Evolutionary conservation across 176 grass and related monocot species (phyloP), one percentile per base, ranked within the genome.

Genomic region (Guadua angustifolia): DNA sequence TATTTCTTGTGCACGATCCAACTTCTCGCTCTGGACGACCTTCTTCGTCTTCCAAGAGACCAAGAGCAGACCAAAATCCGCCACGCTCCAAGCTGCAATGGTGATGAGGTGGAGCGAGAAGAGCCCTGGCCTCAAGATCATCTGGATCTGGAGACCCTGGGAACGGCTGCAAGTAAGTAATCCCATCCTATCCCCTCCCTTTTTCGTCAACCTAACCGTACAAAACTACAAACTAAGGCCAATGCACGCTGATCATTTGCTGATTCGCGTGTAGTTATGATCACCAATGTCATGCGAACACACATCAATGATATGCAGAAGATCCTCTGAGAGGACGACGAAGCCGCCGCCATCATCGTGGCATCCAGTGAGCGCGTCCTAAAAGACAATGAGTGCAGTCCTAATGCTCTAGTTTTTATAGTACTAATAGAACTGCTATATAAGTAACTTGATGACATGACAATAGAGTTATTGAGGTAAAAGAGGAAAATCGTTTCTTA

Each of bases 101-200:
- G 95, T 93, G 82, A 88, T 88, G 39, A 86, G 93, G 59, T 98
- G 95, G 95, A 84, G 79, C 87, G 91, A 98, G 83, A 98, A 98
- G 95, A 89, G 88, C 62, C 87, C 95, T 3, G 95, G 91, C 4
- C 87, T 98, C 75, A 98, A 98, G 83, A 95, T 98, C 87, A 87
- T 98, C 52, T 98, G 95, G 95, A 66, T 93, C 79, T 98, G 93
- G 1, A 29, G 95, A 95, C 93, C 16, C 81, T 98, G 6, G 93
- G 89, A 52, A 95, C 95, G 12, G 93, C 93, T 42, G 89, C 79
- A 33, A 91, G 95, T 98, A 88, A 57, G 8, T 39, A 8, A 56
- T 1, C 26, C n/a, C 15, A 1, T 69, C 60, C 35, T 32, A 8
- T n/a, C 42, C 22, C 50, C 50, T 7, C 4, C 4, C 1, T 1